Conservation (phyloP, 176 grass and related monocot genomes). For the Paspalum notatum region DNA sequence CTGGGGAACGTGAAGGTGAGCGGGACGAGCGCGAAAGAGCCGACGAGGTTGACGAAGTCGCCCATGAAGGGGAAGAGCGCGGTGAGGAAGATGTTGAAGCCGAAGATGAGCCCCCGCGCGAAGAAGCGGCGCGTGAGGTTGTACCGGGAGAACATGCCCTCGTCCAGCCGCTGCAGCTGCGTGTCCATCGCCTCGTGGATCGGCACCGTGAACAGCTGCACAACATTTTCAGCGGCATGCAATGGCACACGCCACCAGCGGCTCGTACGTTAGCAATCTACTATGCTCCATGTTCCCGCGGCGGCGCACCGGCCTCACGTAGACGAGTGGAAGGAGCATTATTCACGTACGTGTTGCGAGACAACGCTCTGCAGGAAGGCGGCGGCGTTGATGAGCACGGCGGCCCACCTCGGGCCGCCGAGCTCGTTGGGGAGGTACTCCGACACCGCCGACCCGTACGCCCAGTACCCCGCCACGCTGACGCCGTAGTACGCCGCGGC, state of each 20-base stretch:
- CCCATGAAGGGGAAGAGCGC: constrained; percentile 92
- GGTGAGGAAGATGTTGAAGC: constrained; percentile 67
- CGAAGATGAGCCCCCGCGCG: constrained; percentile 63
- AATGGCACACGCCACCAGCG: background rate
- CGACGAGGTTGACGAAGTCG: constrained; percentile 88
- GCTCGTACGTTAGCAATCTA: background rate
- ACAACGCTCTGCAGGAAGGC: constrained; percentile 82
- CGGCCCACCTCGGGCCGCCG: constrained; percentile 66
- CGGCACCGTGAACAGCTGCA: constrained; percentile 76
- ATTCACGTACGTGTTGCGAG: constrained; percentile 68
- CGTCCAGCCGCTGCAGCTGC: constrained; percentile 65
- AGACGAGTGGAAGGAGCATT: background rate
- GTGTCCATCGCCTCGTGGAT: constrained; percentile 92
- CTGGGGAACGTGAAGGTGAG: constrained; percentile 88
- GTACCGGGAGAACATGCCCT: constrained; percentile 75
- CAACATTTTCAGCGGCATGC: background rate
- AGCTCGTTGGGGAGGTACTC: constrained; percentile 79
- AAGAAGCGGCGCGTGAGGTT: constrained; percentile 64
- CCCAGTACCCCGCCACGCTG: constrained; percentile 90
- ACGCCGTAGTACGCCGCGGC: constrained; percentile 63
- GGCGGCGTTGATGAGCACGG: constrained; percentile 73
- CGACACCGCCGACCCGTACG: constrained; percentile 73
- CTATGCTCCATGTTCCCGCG: background rate
- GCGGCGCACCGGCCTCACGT: background rate
- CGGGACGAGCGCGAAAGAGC: constrained; percentile 82